Evolutionary conservation across 2,329 filamentous ascomycete species (phyloP).

Genomic region (Tolypocladium ovalisporum): DNA sequence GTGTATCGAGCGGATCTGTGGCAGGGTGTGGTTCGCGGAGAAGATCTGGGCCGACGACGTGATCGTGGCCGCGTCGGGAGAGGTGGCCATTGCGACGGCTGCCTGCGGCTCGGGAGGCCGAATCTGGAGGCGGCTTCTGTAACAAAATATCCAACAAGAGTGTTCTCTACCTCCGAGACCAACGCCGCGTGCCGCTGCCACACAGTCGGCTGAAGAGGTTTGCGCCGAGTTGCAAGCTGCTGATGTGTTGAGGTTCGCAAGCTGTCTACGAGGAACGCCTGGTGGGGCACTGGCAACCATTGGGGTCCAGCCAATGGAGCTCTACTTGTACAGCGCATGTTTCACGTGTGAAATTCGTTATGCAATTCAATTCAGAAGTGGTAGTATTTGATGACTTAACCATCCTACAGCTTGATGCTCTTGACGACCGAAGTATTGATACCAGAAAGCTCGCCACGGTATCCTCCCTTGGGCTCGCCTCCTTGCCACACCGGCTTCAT

Average conservation of each 20-base stretch:
- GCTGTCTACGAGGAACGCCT: not conserved
- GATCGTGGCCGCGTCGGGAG: slow-evolving; percentile 34
- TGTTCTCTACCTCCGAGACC: not conserved
- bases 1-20: slow-evolving; percentile 53
- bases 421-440: slow-evolving; percentile 91
- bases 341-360: too few species aligned
- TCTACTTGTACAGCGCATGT: too few species aligned
- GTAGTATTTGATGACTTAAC: not conserved
- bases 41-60: slow-evolving; percentile 45
- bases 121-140: not conserved
- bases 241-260: not conserved
- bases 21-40: slow-evolving; percentile 44
- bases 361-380: too few species aligned
- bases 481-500: slow-evolving; percentile 81
- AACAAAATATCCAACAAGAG: not conserved
- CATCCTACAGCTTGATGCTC: slow-evolving; percentile 71
- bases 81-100: slow-evolving; percentile 22
- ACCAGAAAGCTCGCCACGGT: slow-evolving; percentile 85
- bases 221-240: not conserved
- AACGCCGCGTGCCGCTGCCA: not conserved
- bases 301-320: not conserved
- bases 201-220: not conserved
- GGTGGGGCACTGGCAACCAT: not conserved
- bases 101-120: not conserved
- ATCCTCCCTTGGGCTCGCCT: slow-evolving; percentile 73